phyloP scores from a whole-genome alignment of 176 grass and related monocot species.

The Stipa capillata region DNA sequence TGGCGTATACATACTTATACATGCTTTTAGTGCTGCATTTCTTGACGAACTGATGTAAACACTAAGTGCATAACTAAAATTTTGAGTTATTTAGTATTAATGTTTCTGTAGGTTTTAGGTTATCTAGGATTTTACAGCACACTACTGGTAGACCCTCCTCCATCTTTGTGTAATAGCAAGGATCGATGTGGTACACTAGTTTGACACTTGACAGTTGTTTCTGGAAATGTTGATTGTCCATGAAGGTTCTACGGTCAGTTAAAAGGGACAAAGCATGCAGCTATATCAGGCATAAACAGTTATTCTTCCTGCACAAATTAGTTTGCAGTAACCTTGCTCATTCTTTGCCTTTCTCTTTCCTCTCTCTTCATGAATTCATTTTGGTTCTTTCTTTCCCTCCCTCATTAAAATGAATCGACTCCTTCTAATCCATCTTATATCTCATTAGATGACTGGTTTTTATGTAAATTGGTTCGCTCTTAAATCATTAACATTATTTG shows the following conservation, averaged over 20 bases:
- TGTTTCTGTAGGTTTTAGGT: background rate
- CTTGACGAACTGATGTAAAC: background rate
- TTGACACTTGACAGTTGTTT: background rate
- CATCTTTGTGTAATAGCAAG: background rate
- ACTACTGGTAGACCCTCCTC: background rate
- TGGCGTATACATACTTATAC: background rate
- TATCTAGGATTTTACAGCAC: background rate
- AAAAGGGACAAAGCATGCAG: too few species aligned
- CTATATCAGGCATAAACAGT: background rate
- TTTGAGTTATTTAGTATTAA: background rate
- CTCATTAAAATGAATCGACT: background rate
- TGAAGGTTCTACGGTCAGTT: background rate
- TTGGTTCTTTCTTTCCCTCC: background rate
- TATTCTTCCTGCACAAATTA: background rate
- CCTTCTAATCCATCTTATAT: background rate
- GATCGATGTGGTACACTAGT: background rate
- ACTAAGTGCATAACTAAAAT: background rate
- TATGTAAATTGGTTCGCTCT: background rate
- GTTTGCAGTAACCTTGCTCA: background rate
- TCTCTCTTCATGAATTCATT: background rate
- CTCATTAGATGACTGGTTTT: too few species aligned
- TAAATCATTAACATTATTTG: background rate
- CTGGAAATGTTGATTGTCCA: background rate
- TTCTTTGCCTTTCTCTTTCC: background rate
- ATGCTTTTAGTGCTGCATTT: slow-evolving; percentile 24